Base-by-base conservation (phyloP, 495 filamentous ascomycete species). In the Trichoderma erinaceum region DNA sequence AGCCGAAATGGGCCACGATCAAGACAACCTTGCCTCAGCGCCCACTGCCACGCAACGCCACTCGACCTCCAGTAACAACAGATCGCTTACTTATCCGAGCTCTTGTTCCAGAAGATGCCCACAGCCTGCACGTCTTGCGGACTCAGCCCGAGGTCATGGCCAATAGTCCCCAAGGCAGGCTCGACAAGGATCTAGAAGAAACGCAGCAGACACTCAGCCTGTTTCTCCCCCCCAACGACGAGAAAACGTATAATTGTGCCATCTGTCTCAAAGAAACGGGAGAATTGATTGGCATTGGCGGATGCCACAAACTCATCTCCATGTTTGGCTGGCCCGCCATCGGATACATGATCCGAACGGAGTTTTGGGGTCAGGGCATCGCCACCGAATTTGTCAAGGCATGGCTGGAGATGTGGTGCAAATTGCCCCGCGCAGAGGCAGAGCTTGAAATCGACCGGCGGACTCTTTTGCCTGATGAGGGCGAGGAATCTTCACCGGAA, bases 91-190 rank as follows among this genome's bases (percentile, higher is more conserved):
- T 82, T 64, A 64, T 85, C 35, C 82, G 83, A 1, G 71, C 79
- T 0, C 71, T 77, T 12, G 50, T 43, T 23, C 29, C 73, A 21
- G 70, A 73, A 18, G 81, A 85, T 68, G 64, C 80, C 5, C 69
- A 73, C 5, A 77, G 66, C 7, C 43, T 83, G 32, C 73, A 80
- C 61, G 61, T 52, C 11, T 65, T 85, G 6, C 82, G 82, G 23
- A 79, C 71, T 23, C 80, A 85, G 71, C 77, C 80, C 7, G 82
- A 84, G 71, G 80, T 84, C 38, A 84, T 85, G 83, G 67, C 61
- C 21, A 83, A 75, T 73, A 81, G 79, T 5, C 27, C 25, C 0
- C 16, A 58, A 18, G 79, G 78, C 6, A 61, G 66, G 15, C 70
- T 75, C 15, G 83, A 85, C 67, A 44, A 67, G 11, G 70, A 74